Percentiles rank a stretch among this genome's conserved stretches.
phyloP scores from a whole-genome alignment of 2,329 filamentous ascomycete species.

The Sphaerulina vaccinii region DNA sequence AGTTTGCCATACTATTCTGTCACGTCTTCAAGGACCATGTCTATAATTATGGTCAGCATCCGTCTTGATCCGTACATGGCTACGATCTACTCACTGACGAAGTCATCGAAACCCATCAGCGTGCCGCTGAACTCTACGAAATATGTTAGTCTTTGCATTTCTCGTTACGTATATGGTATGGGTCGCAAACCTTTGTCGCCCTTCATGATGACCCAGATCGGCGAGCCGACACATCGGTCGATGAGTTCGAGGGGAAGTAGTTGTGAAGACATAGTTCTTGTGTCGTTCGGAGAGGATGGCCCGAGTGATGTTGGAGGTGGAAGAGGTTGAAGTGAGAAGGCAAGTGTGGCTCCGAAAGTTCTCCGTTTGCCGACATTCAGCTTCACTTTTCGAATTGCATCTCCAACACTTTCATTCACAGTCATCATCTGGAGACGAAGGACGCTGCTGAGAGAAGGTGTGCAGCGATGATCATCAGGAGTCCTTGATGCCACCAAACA shows the following conservation, averaged over 20 bases:
- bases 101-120: constrained; percentile 94
- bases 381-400: background rate
- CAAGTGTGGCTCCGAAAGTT: background rate
- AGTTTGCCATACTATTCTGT: constrained; percentile 74
- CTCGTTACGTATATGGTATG: constrained; percentile 6
- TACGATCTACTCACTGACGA: constrained; percentile 79
- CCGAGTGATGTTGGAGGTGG: constrained; percentile 6
- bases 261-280: constrained; percentile 31
- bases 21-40: constrained; percentile 97
- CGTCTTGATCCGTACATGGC: background rate
- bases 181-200: constrained; percentile 78
- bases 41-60: constrained; percentile 48
- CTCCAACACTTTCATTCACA: background rate
- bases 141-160: constrained; percentile 2
- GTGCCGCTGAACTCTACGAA: constrained; percentile 87
- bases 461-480: constrained; percentile 14
- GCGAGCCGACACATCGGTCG: constrained; percentile 96
- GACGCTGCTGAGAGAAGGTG: no score
- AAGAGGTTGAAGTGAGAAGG: background rate
- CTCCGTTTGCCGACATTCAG: background rate
- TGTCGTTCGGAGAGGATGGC: background rate
- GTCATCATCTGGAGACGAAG: no score
- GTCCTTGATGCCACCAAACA: constrained; percentile 12
- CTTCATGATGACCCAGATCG: constrained; percentile 99
- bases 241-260: constrained; percentile 70